These are phyloP conservation scores for Oxyria digyna DNA, from an alignment of 148 eudicot genomes.

Conservation along the genomic window DNA sequence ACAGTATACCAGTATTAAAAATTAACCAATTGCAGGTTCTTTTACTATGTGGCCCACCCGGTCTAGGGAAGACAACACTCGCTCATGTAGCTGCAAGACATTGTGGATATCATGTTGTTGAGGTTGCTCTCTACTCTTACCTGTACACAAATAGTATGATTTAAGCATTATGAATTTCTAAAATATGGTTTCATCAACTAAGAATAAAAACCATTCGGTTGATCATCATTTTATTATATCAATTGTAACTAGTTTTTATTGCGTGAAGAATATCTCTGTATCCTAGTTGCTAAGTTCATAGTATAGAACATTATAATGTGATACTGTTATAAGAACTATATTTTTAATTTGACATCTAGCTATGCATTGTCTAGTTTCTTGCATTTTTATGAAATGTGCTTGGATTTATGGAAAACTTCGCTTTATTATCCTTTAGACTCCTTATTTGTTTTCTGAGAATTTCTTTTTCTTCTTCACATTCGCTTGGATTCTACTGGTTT, in stretches of 20 bases:
- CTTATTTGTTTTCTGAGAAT: background rate
- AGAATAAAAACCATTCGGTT: background rate
- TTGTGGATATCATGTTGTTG: constrained; percentile 95
- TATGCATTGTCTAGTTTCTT: background rate
- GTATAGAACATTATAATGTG: background rate
- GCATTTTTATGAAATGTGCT: background rate
- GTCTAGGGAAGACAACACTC: constrained; percentile 95
- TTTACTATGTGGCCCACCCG: constrained; percentile 96
- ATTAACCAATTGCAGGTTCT: constrained; percentile 47
- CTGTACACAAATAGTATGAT: background rate
- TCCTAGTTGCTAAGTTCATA: background rate
- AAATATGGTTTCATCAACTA: background rate
- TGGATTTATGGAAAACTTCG: background rate
- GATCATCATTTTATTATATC: background rate
- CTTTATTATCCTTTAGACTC: background rate
- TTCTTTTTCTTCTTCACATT: background rate
- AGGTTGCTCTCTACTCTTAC: constrained; percentile 37
- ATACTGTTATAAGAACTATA: background rate
- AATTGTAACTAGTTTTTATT: background rate
- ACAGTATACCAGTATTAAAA: background rate
- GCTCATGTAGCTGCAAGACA: constrained; percentile 95
- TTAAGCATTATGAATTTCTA: background rate
- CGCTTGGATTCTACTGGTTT: background rate
- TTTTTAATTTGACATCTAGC: background rate
- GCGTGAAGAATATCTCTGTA: background rate